Base-by-base conservation (phyloP, 768 basidiomycete genomes). In the Naganishia antarctica region DNA sequence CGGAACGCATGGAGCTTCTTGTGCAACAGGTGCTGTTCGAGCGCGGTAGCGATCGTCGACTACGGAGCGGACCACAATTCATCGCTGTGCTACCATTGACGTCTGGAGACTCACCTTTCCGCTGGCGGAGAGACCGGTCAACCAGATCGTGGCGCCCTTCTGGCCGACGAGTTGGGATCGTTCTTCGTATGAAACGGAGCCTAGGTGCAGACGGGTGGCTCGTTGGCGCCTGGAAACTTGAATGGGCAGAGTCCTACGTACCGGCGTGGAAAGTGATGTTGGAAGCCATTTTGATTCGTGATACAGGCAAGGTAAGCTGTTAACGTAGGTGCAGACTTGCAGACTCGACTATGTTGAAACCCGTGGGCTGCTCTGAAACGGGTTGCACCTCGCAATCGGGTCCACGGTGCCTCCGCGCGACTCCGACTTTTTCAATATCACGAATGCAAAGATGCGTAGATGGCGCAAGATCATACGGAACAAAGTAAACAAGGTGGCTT, bases 41-140 rank as follows among this genome's bases (percentile, higher is more conserved):
- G 82, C 23, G 96, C 96, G 71, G 91, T 94, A 5, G 90, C 96
- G 70, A 99, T 90, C 28, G 94, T 98, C 6, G 92, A 97, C 91
- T 98, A 75, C n/a, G n/a, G n/a, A n/a, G n/a, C n/a, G n/a, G n/a
- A n/a, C n/a, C n/a, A n/a, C n/a, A n/a, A n/a, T n/a, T n/a, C n/a
- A n/a, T n/a, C n/a, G n/a, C n/a, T n/a, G n/a, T n/a, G n/a, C n/a
- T n/a, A n/a, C n/a, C n/a, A n/a, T n/a, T n/a, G n/a, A n/a, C n/a
- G n/a, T n/a, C n/a, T n/a, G n/a, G n/a, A 23, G 9, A 49, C n/a
- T 60, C 44, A 90, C 92, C 84, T 96, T 97, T 57, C 93, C 93
- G 74, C 89, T 91, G 7, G 89, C 93, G 72, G 90, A 92, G 18
- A 98, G 84, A 6, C 96, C 96, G 7, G 96, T 99, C 65, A 99